Evolutionary conservation across 108 stramenopile genomes (phyloP), one percentile per base, ranked within the genome.

Genomic region (Cyclostephanos tholiformis): DNA sequence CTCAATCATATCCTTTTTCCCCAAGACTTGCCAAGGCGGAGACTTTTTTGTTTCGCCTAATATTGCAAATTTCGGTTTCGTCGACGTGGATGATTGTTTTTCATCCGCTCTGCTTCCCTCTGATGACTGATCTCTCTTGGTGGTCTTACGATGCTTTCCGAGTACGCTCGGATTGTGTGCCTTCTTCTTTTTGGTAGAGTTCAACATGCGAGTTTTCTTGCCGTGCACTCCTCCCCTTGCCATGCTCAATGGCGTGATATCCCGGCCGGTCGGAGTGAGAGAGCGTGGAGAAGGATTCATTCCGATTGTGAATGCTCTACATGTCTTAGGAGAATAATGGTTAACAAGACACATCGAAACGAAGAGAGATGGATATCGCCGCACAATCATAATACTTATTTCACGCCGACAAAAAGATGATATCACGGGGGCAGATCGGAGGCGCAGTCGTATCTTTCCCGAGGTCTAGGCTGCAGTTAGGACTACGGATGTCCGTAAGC

Each of bases 21-120:
- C 83, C 64, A 94, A 71, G 0, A 91, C 84, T 69, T 91, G 89
- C 93, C 93, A 94, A 20, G 93, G 93, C 19, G 93, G 93, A 63
- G 26, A 25, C 32, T 68, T 63, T 46, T 80, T 75, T 32, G 67
- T 57, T 6, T 69, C 65, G 11, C 61, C 68, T 13, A 75, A 55
- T 25, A 75, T 51, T n/a, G 74, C 56, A 48, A 75, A 22, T 48
- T 53, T 75, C 63, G 79, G 67, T 69, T 56, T 68, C 9, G 71
- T 46, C 26, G 51, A 13, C 20, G 79, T 69, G 39, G 74, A 39
- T 38, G 74, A 26, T 60, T 72, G 69, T 38, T 67, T 65, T 2
- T 58, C 67, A 51, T 72, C 35, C 26, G 57, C 19, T 22, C 19
- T 39, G 12, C 56, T 39, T n/a, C 49, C 61, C 19, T 69, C 74